A percentile compares a stretch with the other conserved stretches of the same genome.
Evolutionary conservation across 805 yeast genomes (phyloP).

Genomic region (Brettanomyces naardenensis): DNA sequence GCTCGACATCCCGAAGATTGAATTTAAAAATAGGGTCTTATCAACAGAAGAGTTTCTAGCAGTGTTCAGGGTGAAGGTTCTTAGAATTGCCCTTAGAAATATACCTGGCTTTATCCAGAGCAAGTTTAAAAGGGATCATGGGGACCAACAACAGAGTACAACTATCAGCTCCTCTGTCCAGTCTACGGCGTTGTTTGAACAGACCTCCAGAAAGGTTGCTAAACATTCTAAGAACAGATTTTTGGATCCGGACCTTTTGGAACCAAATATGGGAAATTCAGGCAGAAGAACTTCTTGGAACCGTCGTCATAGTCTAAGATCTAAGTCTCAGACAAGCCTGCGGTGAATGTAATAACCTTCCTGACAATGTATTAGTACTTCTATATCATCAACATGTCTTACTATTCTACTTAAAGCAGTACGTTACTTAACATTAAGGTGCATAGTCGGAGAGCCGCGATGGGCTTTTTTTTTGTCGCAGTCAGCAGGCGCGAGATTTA

Average conservation of each 20-base stretch:
- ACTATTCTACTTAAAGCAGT: too few species aligned
- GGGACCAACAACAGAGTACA: not conserved
- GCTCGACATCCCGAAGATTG: slow-evolving; percentile 55
- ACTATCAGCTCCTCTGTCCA: not conserved
- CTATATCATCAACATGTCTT: too few species aligned
- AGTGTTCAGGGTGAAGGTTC: slow-evolving; percentile 51
- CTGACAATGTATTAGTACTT: too few species aligned
- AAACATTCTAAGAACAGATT: slow-evolving; percentile 2
- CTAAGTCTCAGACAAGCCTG: too few species aligned
- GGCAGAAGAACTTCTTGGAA: not conserved
- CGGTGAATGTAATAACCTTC: too few species aligned
- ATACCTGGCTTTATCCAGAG: slow-evolving; percentile 76
- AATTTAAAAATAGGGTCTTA: slow-evolving; percentile 57
- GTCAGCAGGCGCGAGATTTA: too few species aligned
- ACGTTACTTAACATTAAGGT: too few species aligned
- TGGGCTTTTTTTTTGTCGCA: too few species aligned
- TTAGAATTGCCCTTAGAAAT: slow-evolving; percentile 49
- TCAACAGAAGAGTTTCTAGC: slow-evolving; percentile 62
- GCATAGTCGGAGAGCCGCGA: too few species aligned
- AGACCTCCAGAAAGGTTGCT: not conserved
- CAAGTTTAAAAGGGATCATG: slow-evolving; percentile 36
- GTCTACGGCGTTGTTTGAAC: not conserved
- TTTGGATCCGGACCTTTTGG: slow-evolving; percentile 21
- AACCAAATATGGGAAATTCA: slow-evolving; percentile 5
- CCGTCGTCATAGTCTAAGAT: not conserved